Evolutionary conservation across 371 early-diverging fungal species (phyloP), one percentile per base, ranked within the genome.

Genomic region (Saksenaea oblongispora): DNA sequence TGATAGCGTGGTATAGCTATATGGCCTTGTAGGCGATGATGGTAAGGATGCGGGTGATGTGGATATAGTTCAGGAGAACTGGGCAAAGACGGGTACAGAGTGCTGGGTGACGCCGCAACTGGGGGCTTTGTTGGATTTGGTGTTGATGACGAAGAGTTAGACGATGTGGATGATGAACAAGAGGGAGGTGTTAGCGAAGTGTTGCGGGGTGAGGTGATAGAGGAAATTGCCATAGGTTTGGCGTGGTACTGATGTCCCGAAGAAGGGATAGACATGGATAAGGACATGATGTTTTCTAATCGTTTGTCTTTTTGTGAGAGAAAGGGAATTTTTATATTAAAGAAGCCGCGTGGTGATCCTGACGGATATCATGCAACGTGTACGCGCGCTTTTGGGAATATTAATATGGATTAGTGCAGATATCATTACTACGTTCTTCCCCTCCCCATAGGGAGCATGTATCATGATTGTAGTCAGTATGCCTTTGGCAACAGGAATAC

Each of bases 171-270:
- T 13, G 64, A 64, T 14, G 64, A 47, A 27, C 58, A 59, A 51
- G 64, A 17, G 27, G 65, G 58, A 37, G 64, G 31, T 53, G 64
- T 15, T 24, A 24, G 34, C 8, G 64, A 22, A 14, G 42, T 17
- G 18, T 41, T 41, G 18, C 42, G 42, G 10, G 76, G 62, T 11
- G 72, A 68, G 36, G 70, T 78, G 39, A 78, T 74, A 39, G 75
- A 63, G 18, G 78, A 78, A 53, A 78, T 78, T 27, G 73, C 78
- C 78, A 78, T 78, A 53, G 78, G 78, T 51, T 63, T 72, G 18
- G 42, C 42, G 18, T 41, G 42, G 42, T 41, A 41, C 42, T 41
- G 42, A 41, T 41, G 42, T 41, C 14, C 42, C 42, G 42, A 41
- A 41, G 42, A 41, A 41, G 42, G 42, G 42, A 41, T 41, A 41